Evolutionary conservation across 2,329 filamentous ascomycete species (phyloP), one percentile per base, ranked within the genome.

Genomic region (Alternaria arborescens): DNA sequence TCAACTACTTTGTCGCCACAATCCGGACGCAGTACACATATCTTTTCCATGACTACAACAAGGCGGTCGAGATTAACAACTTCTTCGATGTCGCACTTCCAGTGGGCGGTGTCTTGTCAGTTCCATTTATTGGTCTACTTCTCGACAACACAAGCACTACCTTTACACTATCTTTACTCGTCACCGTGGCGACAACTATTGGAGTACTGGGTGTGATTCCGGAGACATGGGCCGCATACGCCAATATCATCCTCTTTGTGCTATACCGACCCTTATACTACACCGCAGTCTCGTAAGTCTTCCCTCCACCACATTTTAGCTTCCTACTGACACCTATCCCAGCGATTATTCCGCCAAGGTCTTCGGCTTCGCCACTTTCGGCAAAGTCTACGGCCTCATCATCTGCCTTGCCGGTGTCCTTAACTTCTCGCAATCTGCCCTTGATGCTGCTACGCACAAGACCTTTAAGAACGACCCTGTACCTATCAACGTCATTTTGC

Each of bases 1-100:
- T 97, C 83, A 97, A 97, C 81, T 97, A 94, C 81, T 97, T 97
- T 71, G 92, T 97, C 48, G 93, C 93, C 1, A 97, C 93, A 2
- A 89, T 97, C 64, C 87, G 91, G 2, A 85, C 89, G 2, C 93
- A 97, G 77, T 97, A 97, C 79, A 86, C 88, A 44, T 89, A 89
- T 69, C 85, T 97, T 8, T 86, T 97, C 16, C 83, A 83, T 46
- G 87, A 87, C 11, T 82, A 83, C 60, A 77, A 81, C 1, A 83
- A 85, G 58, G 91, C 93, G 0, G 84, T 88, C 8, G 80, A 85
- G 57, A 84, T 97, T 73, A 97, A 97, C 80, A 85, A 90, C 58
- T 89, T 94, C 78, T 97, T 97, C 79, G 93, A 97, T 72, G 80
- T 92, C n/a, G 88, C 93, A 20, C 84, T 97, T 2, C 94, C 93